Percentiles rank a stretch among this genome's conserved stretches.
Evolutionary conservation across 805 yeast genomes (phyloP).

Genomic region (Torulaspora delbrueckii): DNA sequence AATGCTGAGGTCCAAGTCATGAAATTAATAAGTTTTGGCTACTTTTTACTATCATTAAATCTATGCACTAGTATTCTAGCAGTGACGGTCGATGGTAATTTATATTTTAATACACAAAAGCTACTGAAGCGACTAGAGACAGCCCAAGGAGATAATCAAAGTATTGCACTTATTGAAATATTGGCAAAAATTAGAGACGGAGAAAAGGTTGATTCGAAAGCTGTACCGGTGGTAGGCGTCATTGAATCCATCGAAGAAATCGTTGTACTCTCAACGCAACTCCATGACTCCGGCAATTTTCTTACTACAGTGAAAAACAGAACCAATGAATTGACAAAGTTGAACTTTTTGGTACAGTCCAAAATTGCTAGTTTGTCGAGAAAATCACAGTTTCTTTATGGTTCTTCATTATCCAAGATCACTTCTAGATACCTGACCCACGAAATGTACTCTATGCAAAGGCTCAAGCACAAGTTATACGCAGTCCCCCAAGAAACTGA

Average conservation of each 20-base stretch:
- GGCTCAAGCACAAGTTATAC: not conserved
- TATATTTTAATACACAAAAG: not conserved
- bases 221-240: not conserved
- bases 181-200: not conserved
- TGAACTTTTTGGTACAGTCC: not conserved
- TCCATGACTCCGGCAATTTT: not conserved
- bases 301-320: not conserved
- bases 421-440: conserved; percentile 4
- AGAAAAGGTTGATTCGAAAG: not conserved
- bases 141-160: conserved; percentile 6
- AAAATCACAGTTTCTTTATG: conserved; percentile 3
- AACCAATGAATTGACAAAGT: not conserved
- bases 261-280: not conserved
- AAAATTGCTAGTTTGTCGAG: conserved; percentile 1
- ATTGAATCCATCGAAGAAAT: conserved; percentile 7
- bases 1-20: not conserved
- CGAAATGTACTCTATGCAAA: not conserved
- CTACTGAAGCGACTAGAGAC: conserved; percentile 7
- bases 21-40: not conserved
- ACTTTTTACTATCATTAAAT: not conserved
- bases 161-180: conserved; percentile 5
- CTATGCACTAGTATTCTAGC: not conserved
- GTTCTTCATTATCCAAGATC: conserved; percentile 2
- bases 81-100: not conserved
- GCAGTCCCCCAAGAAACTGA: too few relatives aligned